Base-by-base conservation (phyloP, 129 eudicot species). In the Arctium lappa region DNA sequence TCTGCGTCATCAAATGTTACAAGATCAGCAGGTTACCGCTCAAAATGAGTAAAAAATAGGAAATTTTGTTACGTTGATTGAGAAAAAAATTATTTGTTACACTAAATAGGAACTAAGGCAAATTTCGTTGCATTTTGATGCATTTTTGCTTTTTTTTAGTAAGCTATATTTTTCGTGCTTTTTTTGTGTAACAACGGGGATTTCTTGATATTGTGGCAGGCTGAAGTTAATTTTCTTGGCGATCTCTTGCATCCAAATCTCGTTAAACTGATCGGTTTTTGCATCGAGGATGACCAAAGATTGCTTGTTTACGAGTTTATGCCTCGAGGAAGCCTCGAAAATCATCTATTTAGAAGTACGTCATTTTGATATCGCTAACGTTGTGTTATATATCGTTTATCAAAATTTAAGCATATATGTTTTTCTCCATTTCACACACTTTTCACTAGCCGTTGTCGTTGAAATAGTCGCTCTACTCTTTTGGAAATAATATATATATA, bases 271-370 rank as follows among this genome's bases (percentile, higher is more conserved):
- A 89, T 91, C 46, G 99, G 99, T 15, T 95, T 90, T 77, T 91
- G 98, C 93, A 95, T 93, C 53, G 99, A 95, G 87, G 99, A 89
- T 76, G 94, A 95, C 70, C 97, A 93, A 86, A 91, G 99, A 87
- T 85, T 93, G 85, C 95, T 95, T 2, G 99, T 95, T 48, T 95
- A 95, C 60, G 99, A 95, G 81, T 95, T 93, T 74, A 93, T 95
- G 99, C 93, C 99, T 68, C 91, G 98, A 1, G 99, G 98, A 87
- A 95, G 99, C 84, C 88, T 95, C 88, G 99, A 95, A 85, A 93
- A 95, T 87, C 99, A 95, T 89, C 89, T 95, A 53, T 95, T 95
- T 42, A 88, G 93, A 87, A 90, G 99, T 95, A 93, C 72, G 92
- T 86, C 15, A 9, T 6, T 39, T 0, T 63, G 13, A 63, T 39